Evolutionary conservation across 192 early-diverging fungal genomes (phyloP).

Genomic region (Chytriomyces sp.): DNA sequence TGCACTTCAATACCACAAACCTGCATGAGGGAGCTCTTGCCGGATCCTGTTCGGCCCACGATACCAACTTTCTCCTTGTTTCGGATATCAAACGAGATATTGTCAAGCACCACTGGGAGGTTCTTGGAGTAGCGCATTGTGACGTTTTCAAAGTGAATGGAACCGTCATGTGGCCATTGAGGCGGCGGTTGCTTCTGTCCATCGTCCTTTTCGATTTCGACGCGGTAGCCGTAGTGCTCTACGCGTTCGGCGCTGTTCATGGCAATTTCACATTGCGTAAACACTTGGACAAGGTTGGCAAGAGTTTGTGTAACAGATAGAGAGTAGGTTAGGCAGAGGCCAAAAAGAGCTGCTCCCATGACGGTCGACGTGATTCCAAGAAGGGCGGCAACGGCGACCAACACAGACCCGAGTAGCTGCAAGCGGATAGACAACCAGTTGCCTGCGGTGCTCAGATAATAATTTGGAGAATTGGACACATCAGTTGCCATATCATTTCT

Average conservation of each 20-base stretch:
- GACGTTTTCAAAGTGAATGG: constrained; percentile 22
- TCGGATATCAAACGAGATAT: constrained; percentile 28
- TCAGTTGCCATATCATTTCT: constrained; percentile 46
- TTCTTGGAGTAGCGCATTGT: constrained; percentile 55
- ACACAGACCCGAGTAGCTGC: constrained; percentile 69
- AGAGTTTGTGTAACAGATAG: constrained; percentile 74
- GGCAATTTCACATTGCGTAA: constrained; percentile 57
- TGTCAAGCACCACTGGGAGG: constrained; percentile 28
- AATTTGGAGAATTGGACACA: constrained; percentile 76
- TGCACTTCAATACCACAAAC: neutral
- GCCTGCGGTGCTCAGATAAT: constrained; percentile 67
- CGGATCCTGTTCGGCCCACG: constrained; percentile 45
- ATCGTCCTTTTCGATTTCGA: constrained; percentile 15
- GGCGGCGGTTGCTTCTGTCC: constrained; percentile 18
- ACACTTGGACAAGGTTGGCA: constrained; percentile 74
- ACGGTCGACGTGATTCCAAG: constrained; percentile 60
- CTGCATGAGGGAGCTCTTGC: constrained; percentile 34
- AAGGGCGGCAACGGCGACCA: constrained; percentile 73
- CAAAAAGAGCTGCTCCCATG: neutral
- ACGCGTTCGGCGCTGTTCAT: constrained; percentile 59
- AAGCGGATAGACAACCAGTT: constrained; percentile 71
- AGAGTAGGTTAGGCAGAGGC: constrained; percentile 52
- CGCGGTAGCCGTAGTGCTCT: constrained; percentile 38
- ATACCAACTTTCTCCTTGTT: constrained; percentile 44
- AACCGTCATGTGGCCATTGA: constrained; percentile 30